Conservation (phyloP, 75 land plant genomes). For the Cupressus sempervirens region DNA sequence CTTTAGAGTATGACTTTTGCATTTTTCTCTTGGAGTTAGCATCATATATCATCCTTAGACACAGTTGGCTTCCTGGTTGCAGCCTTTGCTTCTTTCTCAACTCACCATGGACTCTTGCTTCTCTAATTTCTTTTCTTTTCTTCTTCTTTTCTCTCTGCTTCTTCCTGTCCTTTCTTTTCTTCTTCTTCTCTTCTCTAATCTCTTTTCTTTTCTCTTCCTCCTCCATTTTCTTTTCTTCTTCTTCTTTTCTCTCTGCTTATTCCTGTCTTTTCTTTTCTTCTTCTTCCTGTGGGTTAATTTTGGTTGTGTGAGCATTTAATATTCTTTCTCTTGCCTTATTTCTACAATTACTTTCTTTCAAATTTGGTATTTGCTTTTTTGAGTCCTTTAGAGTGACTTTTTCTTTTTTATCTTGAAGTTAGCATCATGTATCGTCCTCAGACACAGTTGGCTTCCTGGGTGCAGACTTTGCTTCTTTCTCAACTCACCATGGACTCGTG, state of each 20-base stretch:
- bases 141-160: too few relatives aligned
- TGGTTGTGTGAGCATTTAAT: neutral
- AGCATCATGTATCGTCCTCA: neutral
- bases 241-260: too few relatives aligned
- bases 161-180: too few relatives aligned
- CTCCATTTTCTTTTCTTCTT: too few relatives aligned
- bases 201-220: too few relatives aligned
- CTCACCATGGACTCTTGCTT: neutral
- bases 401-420: neutral
- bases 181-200: too few relatives aligned
- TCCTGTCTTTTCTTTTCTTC: too few relatives aligned
- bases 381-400: neutral
- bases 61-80: neutral
- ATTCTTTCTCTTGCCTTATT: too few relatives aligned
- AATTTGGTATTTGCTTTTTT: neutral
- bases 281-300: neutral
- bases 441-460: neutral
- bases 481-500: neutral
- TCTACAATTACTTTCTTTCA: neutral
- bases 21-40: neutral
- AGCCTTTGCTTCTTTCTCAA: neutral
- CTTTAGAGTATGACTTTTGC: neutral
- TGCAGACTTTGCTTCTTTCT: neutral
- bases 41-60: neutral
- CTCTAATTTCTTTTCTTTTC: too few relatives aligned